Percentiles rank a stretch among this genome's conserved stretches.
These are phyloP conservation scores for Aphanomyces euteiches DNA, from an alignment of 352 stramenopile genomes.

Conservation along the genomic window DNA sequence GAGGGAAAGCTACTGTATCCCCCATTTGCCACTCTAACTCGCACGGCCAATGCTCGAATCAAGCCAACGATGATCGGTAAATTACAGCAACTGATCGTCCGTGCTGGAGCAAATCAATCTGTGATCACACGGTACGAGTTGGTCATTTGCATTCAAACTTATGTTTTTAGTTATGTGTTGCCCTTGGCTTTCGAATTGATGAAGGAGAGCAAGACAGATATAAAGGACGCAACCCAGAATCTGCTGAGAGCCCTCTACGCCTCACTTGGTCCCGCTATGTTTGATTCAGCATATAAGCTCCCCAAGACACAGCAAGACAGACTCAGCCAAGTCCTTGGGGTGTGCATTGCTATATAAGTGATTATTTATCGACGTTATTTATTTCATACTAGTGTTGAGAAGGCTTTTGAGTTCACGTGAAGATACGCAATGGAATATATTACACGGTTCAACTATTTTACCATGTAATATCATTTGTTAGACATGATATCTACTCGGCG, in stretches of 20 bases:
- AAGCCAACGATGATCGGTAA: constrained; percentile 58
- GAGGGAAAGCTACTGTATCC: constrained; percentile 55
- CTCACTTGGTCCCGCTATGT: constrained; percentile 31
- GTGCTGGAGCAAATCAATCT: constrained; percentile 48
- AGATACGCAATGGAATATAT: too few relatives aligned
- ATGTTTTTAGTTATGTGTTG: constrained; percentile 47
- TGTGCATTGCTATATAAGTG: constrained; percentile 8
- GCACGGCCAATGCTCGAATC: constrained; percentile 52
- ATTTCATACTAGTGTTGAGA: neutral
- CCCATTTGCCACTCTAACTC: constrained; percentile 48
- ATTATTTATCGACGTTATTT: neutral
- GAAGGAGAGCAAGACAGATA: constrained; percentile 69
- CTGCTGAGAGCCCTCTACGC: constrained; percentile 40
- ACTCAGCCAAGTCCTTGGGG: constrained; percentile 44
- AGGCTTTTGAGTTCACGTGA: too few relatives aligned
- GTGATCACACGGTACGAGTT: constrained; percentile 43
- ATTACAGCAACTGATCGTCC: constrained; percentile 40
- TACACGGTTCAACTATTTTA: too few relatives aligned
- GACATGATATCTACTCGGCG: too few relatives aligned
- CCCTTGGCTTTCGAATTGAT: constrained; percentile 64
- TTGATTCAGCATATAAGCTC: constrained; percentile 43
- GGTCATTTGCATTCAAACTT: neutral
- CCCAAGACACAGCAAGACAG: constrained; percentile 54
- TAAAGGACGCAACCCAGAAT: constrained; percentile 56
- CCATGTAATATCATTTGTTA: too few relatives aligned